Conservation (phyloP, 306 rosid genomes). For the Inga laurina region DNA sequence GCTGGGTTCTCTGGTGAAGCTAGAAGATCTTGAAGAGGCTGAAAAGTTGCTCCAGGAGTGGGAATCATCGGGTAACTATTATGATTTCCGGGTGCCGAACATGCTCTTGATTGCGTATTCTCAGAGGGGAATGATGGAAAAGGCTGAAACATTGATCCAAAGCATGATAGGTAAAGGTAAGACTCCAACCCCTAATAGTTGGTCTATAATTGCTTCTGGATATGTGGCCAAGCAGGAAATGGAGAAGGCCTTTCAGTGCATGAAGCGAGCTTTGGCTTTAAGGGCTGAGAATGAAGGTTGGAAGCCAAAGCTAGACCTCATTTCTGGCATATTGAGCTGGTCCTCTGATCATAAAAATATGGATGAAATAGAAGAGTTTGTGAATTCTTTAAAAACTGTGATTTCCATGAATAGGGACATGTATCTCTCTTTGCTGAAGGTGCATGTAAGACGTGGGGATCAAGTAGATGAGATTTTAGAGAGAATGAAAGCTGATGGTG, state of each 20-base stretch:
- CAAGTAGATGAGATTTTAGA: constrained; percentile 45
- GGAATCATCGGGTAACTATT: constrained; percentile 58
- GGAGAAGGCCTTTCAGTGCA: constrained; percentile 66
- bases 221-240: constrained; percentile 56
- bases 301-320: constrained; percentile 55
- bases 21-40: constrained; percentile 55
- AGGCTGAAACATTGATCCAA: constrained; percentile 48
- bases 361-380: constrained; percentile 55
- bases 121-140: constrained; percentile 48
- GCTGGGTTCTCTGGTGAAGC: constrained; percentile 63
- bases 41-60: constrained; percentile 60
- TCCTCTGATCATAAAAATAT: constrained; percentile 36
- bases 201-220: constrained; percentile 69
- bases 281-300: constrained; percentile 48
- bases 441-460: constrained; percentile 44
- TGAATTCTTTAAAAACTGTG: constrained; percentile 51
- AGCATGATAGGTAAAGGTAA: constrained; percentile 49
- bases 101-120: constrained; percentile 49
- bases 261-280: constrained; percentile 58
- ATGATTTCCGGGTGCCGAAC: constrained; percentile 69
- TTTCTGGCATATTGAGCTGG: constrained; percentile 59
- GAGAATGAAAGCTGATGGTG: constrained; percentile 46
- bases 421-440: constrained; percentile 53
- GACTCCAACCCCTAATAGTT: constrained; percentile 72
- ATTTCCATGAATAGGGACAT: constrained; percentile 52